phyloP scores from a whole-genome alignment of 768 basidiomycete genomes.

The Melanogaster broomeanus region DNA sequence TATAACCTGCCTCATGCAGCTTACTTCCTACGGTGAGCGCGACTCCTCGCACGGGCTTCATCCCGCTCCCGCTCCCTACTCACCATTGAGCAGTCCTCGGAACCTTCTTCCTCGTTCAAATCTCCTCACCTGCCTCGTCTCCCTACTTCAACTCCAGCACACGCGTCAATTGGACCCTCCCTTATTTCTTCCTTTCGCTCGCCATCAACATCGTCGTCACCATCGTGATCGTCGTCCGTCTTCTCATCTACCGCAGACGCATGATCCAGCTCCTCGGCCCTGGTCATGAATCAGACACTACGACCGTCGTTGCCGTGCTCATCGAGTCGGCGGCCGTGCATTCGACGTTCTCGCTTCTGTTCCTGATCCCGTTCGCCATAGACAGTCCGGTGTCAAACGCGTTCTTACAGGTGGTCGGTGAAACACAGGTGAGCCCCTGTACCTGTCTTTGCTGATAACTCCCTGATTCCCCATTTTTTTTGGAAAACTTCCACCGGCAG shows the following conservation, averaged over 20 bases:
- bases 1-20: conserved; percentile 23
- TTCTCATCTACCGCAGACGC: conserved; percentile 26
- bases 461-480: not conserved
- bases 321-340: conserved; percentile 33
- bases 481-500: conserved; percentile 15
- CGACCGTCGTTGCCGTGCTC: conserved; percentile 26
- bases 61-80: not conserved
- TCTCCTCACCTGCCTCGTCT: conserved; percentile 28
- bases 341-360: conserved; percentile 25
- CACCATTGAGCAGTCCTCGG: conserved; percentile 17
- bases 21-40: conserved; percentile 25
- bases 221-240: conserved; percentile 25
- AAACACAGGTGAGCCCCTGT: conserved; percentile 28
- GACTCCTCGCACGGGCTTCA: not conserved
- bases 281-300: conserved; percentile 23
- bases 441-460: not conserved
- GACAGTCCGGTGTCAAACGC: conserved; percentile 28
- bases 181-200: conserved; percentile 30
- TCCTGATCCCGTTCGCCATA: conserved; percentile 27
- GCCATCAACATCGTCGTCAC: conserved; percentile 26
- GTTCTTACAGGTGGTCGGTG: conserved; percentile 36
- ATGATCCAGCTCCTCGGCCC: conserved; percentile 19
- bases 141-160: conserved; percentile 19
- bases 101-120: conserved; percentile 23
- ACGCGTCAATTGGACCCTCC: conserved; percentile 24